These are phyloP conservation scores for Elaphomyces granulatus DNA, from an alignment of 495 filamentous ascomycete genomes.

Conservation along the genomic window DNA sequence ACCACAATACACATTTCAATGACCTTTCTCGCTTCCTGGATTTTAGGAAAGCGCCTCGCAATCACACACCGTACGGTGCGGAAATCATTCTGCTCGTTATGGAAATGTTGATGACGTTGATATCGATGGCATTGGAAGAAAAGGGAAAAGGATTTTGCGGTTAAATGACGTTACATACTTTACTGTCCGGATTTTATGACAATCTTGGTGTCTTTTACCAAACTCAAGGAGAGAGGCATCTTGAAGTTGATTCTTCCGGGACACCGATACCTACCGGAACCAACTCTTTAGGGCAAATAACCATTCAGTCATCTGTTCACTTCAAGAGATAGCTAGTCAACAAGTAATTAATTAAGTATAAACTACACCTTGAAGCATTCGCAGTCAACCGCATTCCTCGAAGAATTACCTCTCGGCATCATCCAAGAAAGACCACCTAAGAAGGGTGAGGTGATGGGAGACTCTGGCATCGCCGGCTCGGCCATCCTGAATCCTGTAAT, in stretches of 20 bases:
- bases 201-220: neutral
- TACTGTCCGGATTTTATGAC: too few species aligned
- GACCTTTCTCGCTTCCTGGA: neutral
- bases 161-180: neutral
- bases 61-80: too few species aligned
- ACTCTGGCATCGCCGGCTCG: neutral
- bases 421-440: neutral
- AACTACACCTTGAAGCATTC: neutral
- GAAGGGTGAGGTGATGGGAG: neutral
- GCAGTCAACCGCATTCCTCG: neutral
- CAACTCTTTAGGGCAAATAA: neutral
- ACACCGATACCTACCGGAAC: neutral
- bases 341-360: neutral
- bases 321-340: neutral
- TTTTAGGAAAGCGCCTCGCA: neutral
- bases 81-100: neutral
- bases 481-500: too few species aligned
- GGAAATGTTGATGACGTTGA: neutral
- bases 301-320: neutral
- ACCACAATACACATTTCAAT: neutral
- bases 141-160: neutral
- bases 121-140: neutral
- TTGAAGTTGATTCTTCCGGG: too few species aligned
- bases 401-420: neutral
- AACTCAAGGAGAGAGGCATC: neutral